phyloP scores from a whole-genome alignment of 225 moss, liverwort and hornwort genomes.

The Pleurozium schreberi region DNA sequence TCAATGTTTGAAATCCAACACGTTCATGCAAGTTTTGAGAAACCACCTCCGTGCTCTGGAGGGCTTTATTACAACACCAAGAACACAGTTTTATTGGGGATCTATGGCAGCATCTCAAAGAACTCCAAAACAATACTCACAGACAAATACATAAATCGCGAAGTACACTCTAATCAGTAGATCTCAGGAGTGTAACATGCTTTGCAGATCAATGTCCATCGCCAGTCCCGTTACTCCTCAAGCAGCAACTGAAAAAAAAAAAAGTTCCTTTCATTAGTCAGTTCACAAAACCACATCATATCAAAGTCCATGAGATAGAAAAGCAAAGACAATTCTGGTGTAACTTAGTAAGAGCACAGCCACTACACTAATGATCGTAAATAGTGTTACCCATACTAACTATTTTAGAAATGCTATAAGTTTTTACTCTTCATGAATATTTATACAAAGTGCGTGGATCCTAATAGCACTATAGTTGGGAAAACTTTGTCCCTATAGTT shows the following conservation, averaged over 20 bases:
- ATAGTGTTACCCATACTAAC: too few species aligned
- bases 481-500: too few species aligned
- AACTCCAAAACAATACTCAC: neutral
- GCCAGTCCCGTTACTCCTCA: neutral
- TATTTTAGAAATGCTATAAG: too few species aligned
- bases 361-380: too few species aligned
- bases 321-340: neutral
- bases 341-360: neutral
- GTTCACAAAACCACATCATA: neutral
- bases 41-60: neutral
- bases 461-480: too few species aligned
- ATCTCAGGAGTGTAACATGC: neutral
- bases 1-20: neutral
- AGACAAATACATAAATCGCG: neutral
- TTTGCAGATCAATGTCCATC: constrained; percentile 11
- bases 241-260: neutral
- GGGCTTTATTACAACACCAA: neutral
- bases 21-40: neutral
- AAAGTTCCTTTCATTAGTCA: neutral
- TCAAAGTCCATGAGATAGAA: neutral
- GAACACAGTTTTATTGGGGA: neutral
- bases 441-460: too few species aligned
- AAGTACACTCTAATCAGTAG: neutral
- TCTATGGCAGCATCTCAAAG: neutral
- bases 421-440: too few species aligned